Evolutionary conservation across 2,329 filamentous ascomycete genomes (phyloP), one percentile per base, ranked within the genome.

Genomic region (Cladophialophora chaetospira): DNA sequence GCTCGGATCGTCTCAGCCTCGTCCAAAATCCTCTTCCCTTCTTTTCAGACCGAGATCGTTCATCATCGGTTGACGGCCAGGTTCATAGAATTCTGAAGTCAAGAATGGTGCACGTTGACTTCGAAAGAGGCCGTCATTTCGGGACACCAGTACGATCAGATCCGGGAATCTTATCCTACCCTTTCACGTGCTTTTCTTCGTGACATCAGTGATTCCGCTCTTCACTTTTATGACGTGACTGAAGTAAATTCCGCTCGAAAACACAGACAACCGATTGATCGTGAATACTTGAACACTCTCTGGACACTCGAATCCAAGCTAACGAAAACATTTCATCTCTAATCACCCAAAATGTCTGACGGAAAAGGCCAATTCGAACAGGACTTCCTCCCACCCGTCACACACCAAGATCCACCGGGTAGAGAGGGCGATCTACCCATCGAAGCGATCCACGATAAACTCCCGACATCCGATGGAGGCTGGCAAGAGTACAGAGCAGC

Each of bases 401-500:
- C 79, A 29, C 73, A 83, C 61, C 78, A 84, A 64, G 65, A 75
- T 36, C 73, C 74, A 21, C 82, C 82, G 0, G 83, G 83, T 6
- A 74, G 77, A 13, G 76, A 86, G 61, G 71, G 75, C 25, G 72
- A 83, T 15, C 77, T 91, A 75, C 70, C 79, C 43, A 73, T 81
- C 17, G 76, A 82, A 53, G 86, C 88, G 1, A 75, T 82, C 42
- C 83, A 82, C 55, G 83, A 87, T 53, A 77, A 87, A 57, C 72
- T 92, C 2, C 89, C 89, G 0, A 86, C 83, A 4, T 79, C 82
- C 15, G 82, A 88, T 57, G 86, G 87, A 33, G 83, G 84, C 10
- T 85, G 83, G 65, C 82, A 88, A 66, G 81, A 80, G 45, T 93
- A 94, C 75, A 85, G 86, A 68, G 82, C 88, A 3, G 87, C 89